A percentile compares a stretch with the other conserved stretches of the same genome.
phyloP scores from a whole-genome alignment of 176 grass and related monocot genomes.

The Themeda triandra region DNA sequence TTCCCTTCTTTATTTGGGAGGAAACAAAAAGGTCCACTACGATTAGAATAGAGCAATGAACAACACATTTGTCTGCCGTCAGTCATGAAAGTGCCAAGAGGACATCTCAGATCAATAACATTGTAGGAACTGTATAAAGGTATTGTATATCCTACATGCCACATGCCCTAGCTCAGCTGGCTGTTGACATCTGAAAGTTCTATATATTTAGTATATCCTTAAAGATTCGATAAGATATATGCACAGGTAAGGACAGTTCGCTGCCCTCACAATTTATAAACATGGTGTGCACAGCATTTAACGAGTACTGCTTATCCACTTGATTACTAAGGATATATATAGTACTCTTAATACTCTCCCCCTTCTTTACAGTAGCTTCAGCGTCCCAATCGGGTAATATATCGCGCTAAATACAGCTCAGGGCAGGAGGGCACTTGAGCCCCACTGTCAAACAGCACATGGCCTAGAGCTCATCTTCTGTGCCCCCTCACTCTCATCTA shows the following conservation, averaged over 20 bases:
- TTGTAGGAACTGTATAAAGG: not conserved
- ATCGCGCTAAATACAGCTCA: conserved; percentile 23
- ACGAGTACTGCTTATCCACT: conserved; percentile 6
- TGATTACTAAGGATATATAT: conserved; percentile 39
- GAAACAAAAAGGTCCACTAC: not conserved
- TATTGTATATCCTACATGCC: conserved; percentile 26
- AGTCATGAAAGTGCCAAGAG: not conserved
- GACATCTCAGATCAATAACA: conserved; percentile 11
- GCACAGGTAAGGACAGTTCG: not conserved
- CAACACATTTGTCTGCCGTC: not conserved
- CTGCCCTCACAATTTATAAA: not conserved
- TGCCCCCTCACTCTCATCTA: conserved; percentile 58
- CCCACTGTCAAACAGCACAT: conserved; percentile 46
- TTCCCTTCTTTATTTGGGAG: not conserved
- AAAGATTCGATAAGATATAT: conserved; percentile 21
- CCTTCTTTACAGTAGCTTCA: conserved; percentile 41
- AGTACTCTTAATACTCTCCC: conserved; percentile 19
- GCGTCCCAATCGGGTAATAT: conserved; percentile 12
- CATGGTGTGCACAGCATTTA: not conserved
- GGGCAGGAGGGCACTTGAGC: not conserved
- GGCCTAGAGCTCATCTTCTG: conserved; percentile 51
- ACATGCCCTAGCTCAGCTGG: conserved; percentile 12
- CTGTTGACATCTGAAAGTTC: conserved; percentile 2
- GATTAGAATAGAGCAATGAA: not conserved
- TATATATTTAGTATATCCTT: not conserved